These are phyloP conservation scores for Leccinellum rugosiceps DNA, from an alignment of 768 basidiomycete genomes.

Conservation along the genomic window DNA sequence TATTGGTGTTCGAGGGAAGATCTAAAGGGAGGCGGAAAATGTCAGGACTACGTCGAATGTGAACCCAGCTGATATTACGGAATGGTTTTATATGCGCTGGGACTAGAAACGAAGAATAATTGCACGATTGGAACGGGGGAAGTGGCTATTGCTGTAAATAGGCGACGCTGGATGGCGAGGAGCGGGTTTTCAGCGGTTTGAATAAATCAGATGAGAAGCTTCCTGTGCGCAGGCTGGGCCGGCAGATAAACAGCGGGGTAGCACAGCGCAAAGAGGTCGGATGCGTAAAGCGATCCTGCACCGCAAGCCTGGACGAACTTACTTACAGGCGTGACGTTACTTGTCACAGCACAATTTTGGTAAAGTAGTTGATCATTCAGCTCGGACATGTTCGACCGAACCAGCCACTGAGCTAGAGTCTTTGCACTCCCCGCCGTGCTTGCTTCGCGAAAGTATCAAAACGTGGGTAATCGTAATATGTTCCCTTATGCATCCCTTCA, in stretches of 20 bases:
- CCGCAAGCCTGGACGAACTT: slow-evolving; percentile 31
- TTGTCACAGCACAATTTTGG: slow-evolving; percentile 31
- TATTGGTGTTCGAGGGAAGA: slow-evolving; percentile 9
- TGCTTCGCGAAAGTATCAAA: not conserved
- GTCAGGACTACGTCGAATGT: slow-evolving; percentile 1
- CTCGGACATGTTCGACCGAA: slow-evolving; percentile 13
- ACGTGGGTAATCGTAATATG: not conserved
- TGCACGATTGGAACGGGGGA: slow-evolving; percentile 5
- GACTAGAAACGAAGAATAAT: slow-evolving; percentile 8
- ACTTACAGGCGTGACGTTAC: slow-evolving; percentile 37
- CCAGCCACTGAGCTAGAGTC: not conserved
- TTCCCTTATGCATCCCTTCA: not conserved
- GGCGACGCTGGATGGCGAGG: slow-evolving; percentile 1
- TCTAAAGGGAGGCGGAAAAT: slow-evolving; percentile 18
- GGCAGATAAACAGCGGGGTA: slow-evolving; percentile 8
- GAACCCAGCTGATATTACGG: slow-evolving; percentile 7
- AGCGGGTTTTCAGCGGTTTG: slow-evolving; percentile 7
- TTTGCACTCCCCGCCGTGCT: not conserved
- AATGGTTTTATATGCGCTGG: not conserved
- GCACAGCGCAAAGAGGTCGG: slow-evolving; percentile 17
- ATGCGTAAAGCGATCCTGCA: slow-evolving; percentile 27
- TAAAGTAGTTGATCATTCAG: slow-evolving; percentile 31
- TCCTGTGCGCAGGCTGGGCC: slow-evolving; percentile 3
- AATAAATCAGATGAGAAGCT: slow-evolving; percentile 12
- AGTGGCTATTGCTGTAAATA: slow-evolving; percentile 16